Percentiles rank a stretch among this genome's conserved stretches.
Conservation (phyloP, 257 asterid genomes). For the Henckelia pumila region DNA sequence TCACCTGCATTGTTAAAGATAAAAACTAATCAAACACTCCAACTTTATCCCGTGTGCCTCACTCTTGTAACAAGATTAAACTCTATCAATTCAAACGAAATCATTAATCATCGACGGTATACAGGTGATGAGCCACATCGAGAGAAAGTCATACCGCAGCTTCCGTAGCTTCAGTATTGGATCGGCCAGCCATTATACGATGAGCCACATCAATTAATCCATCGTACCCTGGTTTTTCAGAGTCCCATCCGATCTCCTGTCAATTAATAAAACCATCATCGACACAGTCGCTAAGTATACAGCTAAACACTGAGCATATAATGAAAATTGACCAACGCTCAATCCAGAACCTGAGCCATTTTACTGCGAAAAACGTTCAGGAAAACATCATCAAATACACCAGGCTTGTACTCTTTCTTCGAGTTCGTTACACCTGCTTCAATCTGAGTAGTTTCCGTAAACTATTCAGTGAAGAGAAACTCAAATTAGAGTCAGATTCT, state of each 20-base stretch:
- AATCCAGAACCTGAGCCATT: slow-evolving; percentile 60
- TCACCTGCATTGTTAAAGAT: slow-evolving; percentile 34
- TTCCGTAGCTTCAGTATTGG: slow-evolving; percentile 66
- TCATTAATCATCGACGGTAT: no score
- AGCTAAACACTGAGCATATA: background rate
- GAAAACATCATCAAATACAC: slow-evolving; percentile 53
- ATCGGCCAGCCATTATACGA: slow-evolving; percentile 61
- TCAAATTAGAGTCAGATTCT: background rate
- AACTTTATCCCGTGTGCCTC: background rate
- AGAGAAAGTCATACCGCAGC: slow-evolving; percentile 62
- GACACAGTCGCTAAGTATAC: background rate
- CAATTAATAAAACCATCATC: slow-evolving; percentile 14
- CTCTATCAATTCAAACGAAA: background rate
- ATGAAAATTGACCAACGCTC: background rate
- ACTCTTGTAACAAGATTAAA: background rate
- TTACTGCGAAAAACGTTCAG: slow-evolving; percentile 59
- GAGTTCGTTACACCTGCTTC: slow-evolving; percentile 34
- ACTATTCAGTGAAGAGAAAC: background rate
- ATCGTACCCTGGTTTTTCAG: slow-evolving; percentile 71
- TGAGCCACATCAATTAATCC: slow-evolving; percentile 82
- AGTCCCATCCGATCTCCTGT: slow-evolving; percentile 84
- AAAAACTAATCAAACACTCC: background rate
- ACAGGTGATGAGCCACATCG: no score
- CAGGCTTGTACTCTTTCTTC: slow-evolving; percentile 43
- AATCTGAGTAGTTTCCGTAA: slow-evolving; percentile 21